A percentile compares a stretch with the other conserved stretches of the same genome.
These are phyloP conservation scores for Boletus subcaerulescens DNA, from an alignment of 768 basidiomycete species.

Conservation along the genomic window DNA sequence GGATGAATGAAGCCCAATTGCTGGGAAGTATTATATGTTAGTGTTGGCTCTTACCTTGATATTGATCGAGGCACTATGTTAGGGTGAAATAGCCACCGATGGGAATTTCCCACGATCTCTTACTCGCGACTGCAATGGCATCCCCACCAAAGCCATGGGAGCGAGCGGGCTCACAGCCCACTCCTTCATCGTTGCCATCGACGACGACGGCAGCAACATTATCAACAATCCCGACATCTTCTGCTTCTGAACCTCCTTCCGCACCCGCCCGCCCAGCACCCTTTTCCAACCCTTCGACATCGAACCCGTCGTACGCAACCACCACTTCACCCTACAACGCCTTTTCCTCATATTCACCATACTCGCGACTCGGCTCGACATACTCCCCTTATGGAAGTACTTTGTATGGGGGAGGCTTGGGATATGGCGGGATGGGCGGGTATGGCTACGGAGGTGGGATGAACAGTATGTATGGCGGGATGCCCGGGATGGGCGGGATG, in stretches of 20 bases:
- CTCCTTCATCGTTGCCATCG: slow-evolving; percentile 28
- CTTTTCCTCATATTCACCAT: slow-evolving; percentile 46
- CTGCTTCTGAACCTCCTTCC: slow-evolving; percentile 36
- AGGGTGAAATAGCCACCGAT: neutral
- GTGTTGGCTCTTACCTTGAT: too few relatives aligned
- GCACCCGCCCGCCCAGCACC: slow-evolving; percentile 65
- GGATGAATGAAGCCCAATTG: too few relatives aligned
- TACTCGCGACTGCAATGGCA: slow-evolving; percentile 48
- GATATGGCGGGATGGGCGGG: slow-evolving; percentile 45
- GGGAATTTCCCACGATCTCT: slow-evolving; percentile 17
- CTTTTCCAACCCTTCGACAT: slow-evolving; percentile 39
- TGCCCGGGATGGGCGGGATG: slow-evolving; percentile 40
- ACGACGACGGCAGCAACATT: slow-evolving; percentile 20
- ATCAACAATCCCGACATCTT: slow-evolving; percentile 20
- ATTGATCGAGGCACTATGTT: too few relatives aligned
- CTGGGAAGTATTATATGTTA: too few relatives aligned
- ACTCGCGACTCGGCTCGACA: slow-evolving; percentile 34
- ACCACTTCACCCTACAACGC: slow-evolving; percentile 44
- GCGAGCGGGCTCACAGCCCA: slow-evolving; percentile 43
- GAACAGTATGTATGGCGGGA: slow-evolving; percentile 45
- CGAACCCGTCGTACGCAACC: slow-evolving; percentile 34
- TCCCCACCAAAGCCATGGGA: slow-evolving; percentile 94
- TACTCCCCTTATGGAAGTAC: slow-evolving; percentile 36
- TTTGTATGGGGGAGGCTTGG: slow-evolving; percentile 31
- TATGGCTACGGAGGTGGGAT: slow-evolving; percentile 45